A percentile compares a stretch with the other conserved stretches of the same genome.
phyloP scores from a whole-genome alignment of 1,284 basidiomycete species.

The Ceratobasidium sp. region DNA sequence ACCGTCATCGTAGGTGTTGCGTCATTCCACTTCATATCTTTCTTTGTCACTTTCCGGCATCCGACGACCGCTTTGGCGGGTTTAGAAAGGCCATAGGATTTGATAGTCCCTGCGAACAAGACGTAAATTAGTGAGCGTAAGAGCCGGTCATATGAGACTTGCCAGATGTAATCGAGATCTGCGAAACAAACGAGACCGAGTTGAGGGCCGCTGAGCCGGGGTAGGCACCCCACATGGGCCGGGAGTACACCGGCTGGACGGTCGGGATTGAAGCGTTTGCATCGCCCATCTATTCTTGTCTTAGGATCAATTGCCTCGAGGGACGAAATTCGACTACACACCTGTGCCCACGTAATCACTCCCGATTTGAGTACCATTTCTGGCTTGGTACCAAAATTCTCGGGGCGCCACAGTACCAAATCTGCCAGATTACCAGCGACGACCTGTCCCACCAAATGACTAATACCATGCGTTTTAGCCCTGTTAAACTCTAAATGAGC shows the following conservation, averaged over 20 bases:
- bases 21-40: conserved; percentile 95
- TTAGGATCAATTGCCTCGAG: not conserved
- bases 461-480: conserved; percentile 94
- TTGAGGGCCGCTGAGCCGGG: conserved; percentile 81
- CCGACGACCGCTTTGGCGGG: conserved; percentile 78
- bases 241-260: conserved; percentile 87
- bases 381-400: conserved; percentile 91
- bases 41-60: conserved; percentile 84
- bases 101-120: conserved; percentile 63
- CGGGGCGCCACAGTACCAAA: conserved; percentile 93
- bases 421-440: conserved; percentile 89
- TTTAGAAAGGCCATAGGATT: conserved; percentile 81
- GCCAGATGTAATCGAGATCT: conserved; percentile 74
- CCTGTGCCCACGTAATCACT: conserved; percentile 90
- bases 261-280: conserved; percentile 95
- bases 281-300: conserved; percentile 81
- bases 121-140: conserved; percentile 10
- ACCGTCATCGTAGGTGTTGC: conserved; percentile 85
- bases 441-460: conserved; percentile 88
- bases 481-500: conserved; percentile 59
- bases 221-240: conserved; percentile 91
- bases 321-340: conserved; percentile 52
- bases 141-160: conserved; percentile 44
- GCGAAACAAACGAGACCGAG: conserved; percentile 89
- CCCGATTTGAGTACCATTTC: conserved; percentile 96